phyloP scores from a whole-genome alignment of 768 basidiomycete genomes.

The Pleurotus pulmonarius region DNA sequence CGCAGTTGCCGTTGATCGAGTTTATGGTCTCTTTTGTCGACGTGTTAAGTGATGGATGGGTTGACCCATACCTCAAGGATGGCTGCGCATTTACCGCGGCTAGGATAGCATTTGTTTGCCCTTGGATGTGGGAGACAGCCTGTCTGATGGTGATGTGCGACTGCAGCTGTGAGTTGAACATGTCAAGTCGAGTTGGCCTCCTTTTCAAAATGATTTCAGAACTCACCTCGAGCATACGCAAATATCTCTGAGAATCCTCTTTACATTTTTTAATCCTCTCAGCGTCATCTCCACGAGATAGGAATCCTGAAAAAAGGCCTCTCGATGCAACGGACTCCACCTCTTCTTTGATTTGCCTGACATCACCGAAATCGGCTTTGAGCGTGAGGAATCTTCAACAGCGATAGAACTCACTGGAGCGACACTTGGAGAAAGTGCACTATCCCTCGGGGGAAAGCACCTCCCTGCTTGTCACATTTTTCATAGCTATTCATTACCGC shows the following conservation, averaged over 20 bases:
- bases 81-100: background rate
- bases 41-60: no score
- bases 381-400: background rate
- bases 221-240: constrained; percentile 21
- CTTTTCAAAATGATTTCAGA: background rate
- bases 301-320: constrained; percentile 7
- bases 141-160: constrained; percentile 20
- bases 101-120: constrained; percentile 1
- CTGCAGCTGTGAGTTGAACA: constrained; percentile 11
- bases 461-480: constrained; percentile 12
- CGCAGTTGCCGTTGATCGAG: background rate
- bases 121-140: constrained; percentile 13
- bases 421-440: constrained; percentile 13
- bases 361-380: background rate
- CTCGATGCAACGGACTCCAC: constrained; percentile 12
- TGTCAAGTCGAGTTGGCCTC: background rate
- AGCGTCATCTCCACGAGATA: constrained; percentile 12
- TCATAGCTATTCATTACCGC: constrained; percentile 14
- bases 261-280: constrained; percentile 16
- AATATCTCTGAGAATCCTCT: constrained; percentile 13
- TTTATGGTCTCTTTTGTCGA: background rate
- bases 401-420: constrained; percentile 10
- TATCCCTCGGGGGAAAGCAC: constrained; percentile 7
- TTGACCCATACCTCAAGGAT: no score
- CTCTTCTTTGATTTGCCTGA: constrained; percentile 3